Conservation (phyloP, 2,329 filamentous ascomycete genomes). For the Myrmaecium sp. region DNA sequence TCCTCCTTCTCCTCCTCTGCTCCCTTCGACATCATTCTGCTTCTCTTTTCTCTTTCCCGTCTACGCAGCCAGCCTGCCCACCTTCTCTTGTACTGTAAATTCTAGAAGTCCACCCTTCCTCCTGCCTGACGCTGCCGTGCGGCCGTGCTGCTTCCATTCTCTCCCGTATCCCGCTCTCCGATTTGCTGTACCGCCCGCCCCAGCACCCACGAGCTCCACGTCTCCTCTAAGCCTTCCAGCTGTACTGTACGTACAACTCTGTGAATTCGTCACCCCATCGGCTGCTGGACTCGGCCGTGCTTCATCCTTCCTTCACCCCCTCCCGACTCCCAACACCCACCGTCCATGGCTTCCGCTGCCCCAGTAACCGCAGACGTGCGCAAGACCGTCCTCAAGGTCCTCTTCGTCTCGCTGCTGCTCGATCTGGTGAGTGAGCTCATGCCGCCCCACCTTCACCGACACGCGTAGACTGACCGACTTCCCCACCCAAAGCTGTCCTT, state of each 20-base stretch:
- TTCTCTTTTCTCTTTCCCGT: background rate
- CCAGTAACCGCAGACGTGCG: slow-evolving; percentile 33
- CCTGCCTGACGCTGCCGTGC: no score
- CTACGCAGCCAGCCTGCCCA: slow-evolving; percentile 1
- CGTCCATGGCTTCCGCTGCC: slow-evolving; percentile 14
- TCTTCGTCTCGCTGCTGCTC: slow-evolving; percentile 76
- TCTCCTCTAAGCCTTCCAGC: no score
- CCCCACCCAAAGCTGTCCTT: slow-evolving; percentile 84
- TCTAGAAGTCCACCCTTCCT: no score
- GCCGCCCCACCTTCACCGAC: background rate
- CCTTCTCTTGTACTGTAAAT: no score
- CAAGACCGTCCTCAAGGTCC: slow-evolving; percentile 69
- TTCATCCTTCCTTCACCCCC: background rate
- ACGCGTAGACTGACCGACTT: slow-evolving; percentile 3
- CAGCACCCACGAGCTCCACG: no score
- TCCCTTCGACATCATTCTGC: background rate
- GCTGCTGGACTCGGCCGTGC: background rate
- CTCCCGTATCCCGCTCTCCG: no score
- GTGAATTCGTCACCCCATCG: no score
- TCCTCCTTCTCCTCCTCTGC: background rate
- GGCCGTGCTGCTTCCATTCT: no score
- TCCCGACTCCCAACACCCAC: background rate
- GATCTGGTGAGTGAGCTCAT: slow-evolving; percentile 51
- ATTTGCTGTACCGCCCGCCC: no score
- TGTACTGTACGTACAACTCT: no score